Conservation (phyloP, 202 grass and related monocot species). For the Schoenoplectus tabernaemontani region DNA sequence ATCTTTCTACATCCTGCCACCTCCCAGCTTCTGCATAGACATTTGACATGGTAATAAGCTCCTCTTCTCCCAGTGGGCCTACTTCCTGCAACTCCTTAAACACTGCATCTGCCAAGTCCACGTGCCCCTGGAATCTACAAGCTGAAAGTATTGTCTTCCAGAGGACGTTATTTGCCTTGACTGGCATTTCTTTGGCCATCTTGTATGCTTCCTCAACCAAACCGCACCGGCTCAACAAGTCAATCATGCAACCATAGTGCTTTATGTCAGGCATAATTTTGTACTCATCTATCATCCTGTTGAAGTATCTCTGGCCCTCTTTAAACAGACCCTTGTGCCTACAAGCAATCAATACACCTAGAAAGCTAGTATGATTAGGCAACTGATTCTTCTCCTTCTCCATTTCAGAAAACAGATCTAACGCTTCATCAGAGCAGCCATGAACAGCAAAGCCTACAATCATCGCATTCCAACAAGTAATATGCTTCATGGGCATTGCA, state of each 20-base stretch:
- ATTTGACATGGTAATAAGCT: slow-evolving; percentile 40
- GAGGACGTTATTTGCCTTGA: slow-evolving; percentile 31
- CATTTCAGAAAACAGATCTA: slow-evolving; percentile 46
- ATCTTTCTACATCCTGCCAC: slow-evolving; percentile 48
- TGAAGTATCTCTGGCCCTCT: slow-evolving; percentile 43
- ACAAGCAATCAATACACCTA: slow-evolving; percentile 57
- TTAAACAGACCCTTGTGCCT: slow-evolving; percentile 51
- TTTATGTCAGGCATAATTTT: slow-evolving; percentile 50
- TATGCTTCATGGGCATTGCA: slow-evolving; percentile 40
- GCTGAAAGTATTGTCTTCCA: slow-evolving; percentile 63
- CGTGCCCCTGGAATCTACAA: slow-evolving; percentile 36
- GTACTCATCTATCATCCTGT: slow-evolving; percentile 42
- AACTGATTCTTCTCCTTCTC: slow-evolving; percentile 20
- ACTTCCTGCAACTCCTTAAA: slow-evolving; percentile 33
- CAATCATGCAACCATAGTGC: slow-evolving; percentile 48
- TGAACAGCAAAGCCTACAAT: slow-evolving; percentile 57
- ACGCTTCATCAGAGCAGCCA: slow-evolving; percentile 34
- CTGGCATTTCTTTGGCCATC: slow-evolving; percentile 44
- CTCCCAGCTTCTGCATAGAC: slow-evolving; percentile 47
- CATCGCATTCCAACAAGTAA: slow-evolving; percentile 63
- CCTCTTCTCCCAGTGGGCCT: slow-evolving; percentile 27
- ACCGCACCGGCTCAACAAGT: slow-evolving; percentile 47
- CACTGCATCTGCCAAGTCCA: slow-evolving; percentile 32
- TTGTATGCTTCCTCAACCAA: slow-evolving; percentile 47
- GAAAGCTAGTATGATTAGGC: slow-evolving; percentile 45